Evolutionary conservation across 441 rosid species (phyloP), one percentile per base, ranked within the genome.

Genomic region (Erodium moschatum): DNA sequence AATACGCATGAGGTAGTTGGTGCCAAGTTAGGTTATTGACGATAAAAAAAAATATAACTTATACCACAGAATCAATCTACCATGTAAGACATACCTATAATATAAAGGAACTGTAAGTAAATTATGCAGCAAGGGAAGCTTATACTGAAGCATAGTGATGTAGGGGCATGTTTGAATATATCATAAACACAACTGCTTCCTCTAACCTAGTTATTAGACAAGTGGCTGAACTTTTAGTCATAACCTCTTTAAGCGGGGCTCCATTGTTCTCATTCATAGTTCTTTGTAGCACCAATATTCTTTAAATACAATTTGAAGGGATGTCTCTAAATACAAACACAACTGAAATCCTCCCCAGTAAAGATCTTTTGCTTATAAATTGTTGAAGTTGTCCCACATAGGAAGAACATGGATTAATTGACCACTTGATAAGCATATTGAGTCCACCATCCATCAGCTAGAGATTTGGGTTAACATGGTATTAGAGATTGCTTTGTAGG

Each of bases 21-120:
- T 48, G 15, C 54, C 54, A 48, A 48, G 15, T 13, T 4, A 1
- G 13, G 16, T 46, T 12, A 46, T 46, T 46, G n/a, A 5, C 16
- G 15, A 70, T 35, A 40, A 31, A 63, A 31, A 31, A 35, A 40
- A 40, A 40, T 40, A 40, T 42, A 72, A 58, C 29, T 54, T 69
- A 16, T 48, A 71, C 63, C 19, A 66, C 6, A 6, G 2, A 54
- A 7, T 71, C 27, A 38, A 76, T 62, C 70, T 15, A 67, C 58
- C 18, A 29, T 29, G 62, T 40, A 29, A 46, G 18, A 2, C 58
- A 27, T 31, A 5, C 5, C 38, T 63, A 35, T 19, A 64, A 8
- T 10, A 62, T n/a, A 18, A 6, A 62, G 62, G 24, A 73, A 61
- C 16, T 15, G 13, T 46, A 56, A 33, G 27, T 46, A 63, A 61